These are phyloP conservation scores for Teratosphaeria epicoccoides DNA, from an alignment of 2,329 filamentous ascomycete species.

Conservation along the genomic window DNA sequence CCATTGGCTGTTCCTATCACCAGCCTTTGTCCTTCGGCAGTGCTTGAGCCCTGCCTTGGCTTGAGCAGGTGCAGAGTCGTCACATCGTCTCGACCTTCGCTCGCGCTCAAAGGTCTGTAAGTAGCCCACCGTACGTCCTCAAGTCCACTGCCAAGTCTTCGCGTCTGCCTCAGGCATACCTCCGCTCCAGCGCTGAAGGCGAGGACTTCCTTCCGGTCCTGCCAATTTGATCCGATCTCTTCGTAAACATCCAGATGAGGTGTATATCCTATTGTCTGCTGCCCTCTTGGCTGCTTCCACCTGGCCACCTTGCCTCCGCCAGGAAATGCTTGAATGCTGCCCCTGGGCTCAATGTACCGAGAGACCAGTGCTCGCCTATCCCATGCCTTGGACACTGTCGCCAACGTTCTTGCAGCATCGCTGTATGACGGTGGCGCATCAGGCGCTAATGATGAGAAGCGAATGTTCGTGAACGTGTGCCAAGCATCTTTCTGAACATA, in stretches of 20 bases:
- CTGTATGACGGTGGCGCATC: slow-evolving; percentile 29
- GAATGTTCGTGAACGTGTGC: slow-evolving; percentile 37
- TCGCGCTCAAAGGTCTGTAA: slow-evolving; percentile 41
- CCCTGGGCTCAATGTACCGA: slow-evolving; percentile 39
- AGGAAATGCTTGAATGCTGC: slow-evolving; percentile 25
- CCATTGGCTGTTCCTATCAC: slow-evolving; percentile 49
- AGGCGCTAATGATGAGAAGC: slow-evolving; percentile 34
- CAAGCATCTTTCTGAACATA: slow-evolving; percentile 38
- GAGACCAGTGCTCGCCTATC: slow-evolving; percentile 47
- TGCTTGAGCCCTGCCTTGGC: slow-evolving; percentile 24
- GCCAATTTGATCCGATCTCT: slow-evolving; percentile 29
- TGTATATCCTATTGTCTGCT: slow-evolving; percentile 47
- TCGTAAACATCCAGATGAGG: slow-evolving; percentile 31
- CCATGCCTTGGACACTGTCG: slow-evolving; percentile 47
- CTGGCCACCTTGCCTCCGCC: slow-evolving; percentile 17
- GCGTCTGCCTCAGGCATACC: slow-evolving; percentile 40
- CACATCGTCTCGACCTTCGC: slow-evolving; percentile 49
- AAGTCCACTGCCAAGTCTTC: slow-evolving; percentile 14
- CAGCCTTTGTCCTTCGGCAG: slow-evolving; percentile 24
- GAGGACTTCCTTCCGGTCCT: slow-evolving; percentile 44
- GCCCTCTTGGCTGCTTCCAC: slow-evolving; percentile 34
- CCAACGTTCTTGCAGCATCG: slow-evolving; percentile 44
- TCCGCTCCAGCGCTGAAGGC: slow-evolving; percentile 52
- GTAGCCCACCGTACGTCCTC: slow-evolving; percentile 35
- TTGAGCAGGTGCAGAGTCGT: slow-evolving; percentile 44